Evolutionary conservation across 441 rosid species (phyloP), one percentile per base, ranked within the genome.

Genomic region (Corymbia citriodora): DNA sequence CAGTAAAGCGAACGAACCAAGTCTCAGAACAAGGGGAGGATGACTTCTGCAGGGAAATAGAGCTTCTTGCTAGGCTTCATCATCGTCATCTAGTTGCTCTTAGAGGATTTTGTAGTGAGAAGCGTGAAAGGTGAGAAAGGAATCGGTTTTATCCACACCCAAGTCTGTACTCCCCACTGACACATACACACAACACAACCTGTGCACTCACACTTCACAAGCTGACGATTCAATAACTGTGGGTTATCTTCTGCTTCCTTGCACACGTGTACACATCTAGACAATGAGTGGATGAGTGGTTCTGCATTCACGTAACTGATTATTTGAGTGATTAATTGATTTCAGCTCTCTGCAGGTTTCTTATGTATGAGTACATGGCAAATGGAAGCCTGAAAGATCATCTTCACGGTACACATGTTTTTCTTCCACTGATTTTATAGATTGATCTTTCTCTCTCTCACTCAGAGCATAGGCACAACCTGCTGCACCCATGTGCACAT

Each of bases 1-100:
- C 99, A 9, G 98, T 97, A 87, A 98, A 98, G 91, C 92, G 93
- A 89, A 98, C 97, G 99, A 90, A 96, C 94, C 97, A 93, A 91
- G 94, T 94, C 61, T 95, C 97, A 36, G 96, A 94, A 93, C 98
- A 97, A 93, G 97, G 95, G 55, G 96, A 97, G 92, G 94, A 93
- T 72, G 99, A 95, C 55, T 97, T 97, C 94, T 97, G 96, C 92
- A 94, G 96, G 94, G 99, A 98, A 94, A 94, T 97, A 57, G 99
- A 97, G 94, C 99, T 98, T 91, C 96, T 98, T 91, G 98, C 99
- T 87, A 95, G 96, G 92, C 94, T 98, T 36, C 99, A 98, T 94
- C 99, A 98, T 88, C 99, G 99, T 81, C 99, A 98, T 93, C 99
- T 98, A 27, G 99, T 97, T 88, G 89, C 98, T 91, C 94, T 98